phyloP scores from a whole-genome alignment of 345 rosid species.

The Citrus cavaleriei region DNA sequence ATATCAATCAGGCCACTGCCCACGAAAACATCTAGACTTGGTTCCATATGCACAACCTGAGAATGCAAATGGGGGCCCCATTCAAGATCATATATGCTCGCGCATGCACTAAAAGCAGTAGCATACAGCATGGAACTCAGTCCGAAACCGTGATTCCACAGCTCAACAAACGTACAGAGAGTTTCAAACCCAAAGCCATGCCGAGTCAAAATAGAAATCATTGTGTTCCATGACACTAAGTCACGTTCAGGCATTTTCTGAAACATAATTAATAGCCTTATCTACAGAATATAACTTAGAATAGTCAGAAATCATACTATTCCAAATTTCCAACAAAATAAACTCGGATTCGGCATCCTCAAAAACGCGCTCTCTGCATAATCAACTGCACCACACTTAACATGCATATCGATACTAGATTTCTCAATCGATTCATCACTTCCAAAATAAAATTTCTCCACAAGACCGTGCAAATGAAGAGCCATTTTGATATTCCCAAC shows the following conservation, averaged over 20 bases:
- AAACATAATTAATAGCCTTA: conserved; percentile 18
- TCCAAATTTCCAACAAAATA: conserved; percentile 11
- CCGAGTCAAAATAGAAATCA: conserved; percentile 19
- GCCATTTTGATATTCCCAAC: conserved; percentile 18
- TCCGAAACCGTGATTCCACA: conserved; percentile 25
- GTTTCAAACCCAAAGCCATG: conserved; percentile 17
- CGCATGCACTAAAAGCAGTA: conserved; percentile 19
- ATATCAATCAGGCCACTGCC: conserved; percentile 25
- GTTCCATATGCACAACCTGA: conserved; percentile 14
- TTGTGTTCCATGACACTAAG: conserved; percentile 24
- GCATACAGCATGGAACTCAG: conserved; percentile 26
- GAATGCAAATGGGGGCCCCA: conserved; percentile 34
- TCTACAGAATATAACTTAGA: conserved; percentile 16
- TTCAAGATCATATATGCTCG: conserved; percentile 17
- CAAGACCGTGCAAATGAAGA: conserved; percentile 18
- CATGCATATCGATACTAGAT: conserved; percentile 21
- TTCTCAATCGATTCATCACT: not conserved
- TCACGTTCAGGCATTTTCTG: conserved; percentile 24
- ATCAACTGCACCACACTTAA: conserved; percentile 10
- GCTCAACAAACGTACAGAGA: conserved; percentile 21
- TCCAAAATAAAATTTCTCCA: conserved; percentile 3
- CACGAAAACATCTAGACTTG: not conserved
- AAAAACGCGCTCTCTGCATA: conserved; percentile 16
- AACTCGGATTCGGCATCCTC: conserved; percentile 15
- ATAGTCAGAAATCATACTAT: conserved; percentile 28